phyloP scores from a whole-genome alignment of 2,329 filamentous ascomycete genomes.

The Aureobasidium sp. region DNA sequence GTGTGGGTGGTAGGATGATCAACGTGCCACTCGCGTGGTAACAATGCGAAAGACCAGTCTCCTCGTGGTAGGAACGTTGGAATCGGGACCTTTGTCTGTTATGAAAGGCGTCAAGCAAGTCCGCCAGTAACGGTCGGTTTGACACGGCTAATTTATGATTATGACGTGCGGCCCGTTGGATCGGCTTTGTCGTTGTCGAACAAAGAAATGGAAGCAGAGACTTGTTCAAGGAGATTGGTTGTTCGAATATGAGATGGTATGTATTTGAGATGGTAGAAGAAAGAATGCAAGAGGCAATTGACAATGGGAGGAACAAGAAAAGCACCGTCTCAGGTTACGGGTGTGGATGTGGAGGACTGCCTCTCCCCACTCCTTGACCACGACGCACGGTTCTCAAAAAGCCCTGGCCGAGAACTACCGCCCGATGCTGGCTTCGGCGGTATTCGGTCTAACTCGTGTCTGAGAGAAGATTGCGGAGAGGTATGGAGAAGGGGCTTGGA shows the following conservation, averaged over 20 bases:
- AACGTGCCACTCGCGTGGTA: neutral
- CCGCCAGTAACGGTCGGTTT: neutral
- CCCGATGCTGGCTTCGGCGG: neutral
- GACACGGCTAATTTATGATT: neutral
- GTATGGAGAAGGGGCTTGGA: conserved; percentile 3
- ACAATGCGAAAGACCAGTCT: neutral
- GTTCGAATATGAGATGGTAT: neutral
- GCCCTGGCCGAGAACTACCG: neutral
- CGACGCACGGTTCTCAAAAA: conserved; percentile 2
- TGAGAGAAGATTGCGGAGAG: neutral
- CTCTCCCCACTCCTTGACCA: neutral
- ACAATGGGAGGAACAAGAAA: neutral
- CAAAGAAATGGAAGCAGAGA: neutral
- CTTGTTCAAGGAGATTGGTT: neutral
- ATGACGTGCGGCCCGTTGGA: conserved; percentile 7
- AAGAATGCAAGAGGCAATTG: neutral
- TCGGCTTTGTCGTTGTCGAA: neutral
- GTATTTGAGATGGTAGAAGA: neutral
- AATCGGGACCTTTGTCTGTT: neutral
- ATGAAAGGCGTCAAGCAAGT: conserved; percentile 1
- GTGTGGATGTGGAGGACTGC: neutral
- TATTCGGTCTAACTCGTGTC: neutral
- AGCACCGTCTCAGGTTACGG: neutral
- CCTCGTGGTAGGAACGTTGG: neutral
- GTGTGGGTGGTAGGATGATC: neutral